A percentile compares a stretch with the other conserved stretches of the same genome.
Evolutionary conservation across 169 alveolate species (phyloP).

Genomic region (Plasmodium yoelii): DNA sequence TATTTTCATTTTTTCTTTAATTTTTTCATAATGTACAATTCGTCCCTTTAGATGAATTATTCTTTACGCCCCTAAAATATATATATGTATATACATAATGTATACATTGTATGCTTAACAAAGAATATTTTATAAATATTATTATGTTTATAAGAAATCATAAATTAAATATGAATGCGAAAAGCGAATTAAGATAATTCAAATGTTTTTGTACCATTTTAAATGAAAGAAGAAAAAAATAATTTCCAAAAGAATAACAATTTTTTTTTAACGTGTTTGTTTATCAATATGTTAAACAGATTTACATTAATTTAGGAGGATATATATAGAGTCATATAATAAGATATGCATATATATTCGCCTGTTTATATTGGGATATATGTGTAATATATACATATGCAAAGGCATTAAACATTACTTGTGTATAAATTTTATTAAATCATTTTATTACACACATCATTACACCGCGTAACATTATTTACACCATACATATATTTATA

Average conservation of each 20-base stretch:
- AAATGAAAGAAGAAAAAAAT: not conserved
- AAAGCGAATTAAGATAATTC: too few species aligned
- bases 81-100: not conserved
- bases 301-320: not conserved
- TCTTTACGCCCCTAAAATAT: not conserved
- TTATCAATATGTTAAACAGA: not conserved
- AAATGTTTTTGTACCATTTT: not conserved
- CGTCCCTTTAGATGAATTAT: not conserved
- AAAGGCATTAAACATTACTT: conserved; percentile 1
- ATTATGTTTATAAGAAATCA: not conserved
- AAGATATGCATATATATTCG: not conserved
- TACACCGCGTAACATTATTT: too few species aligned
- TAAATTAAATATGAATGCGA: not conserved
- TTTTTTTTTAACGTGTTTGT: not conserved
- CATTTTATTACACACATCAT: too few species aligned
- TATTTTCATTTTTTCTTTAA: conserved; percentile 5
- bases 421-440: not conserved
- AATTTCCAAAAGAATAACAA: not conserved
- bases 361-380: not conserved
- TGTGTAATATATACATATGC: conserved; percentile 2
- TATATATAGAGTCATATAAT: not conserved
- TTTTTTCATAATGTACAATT: not conserved
- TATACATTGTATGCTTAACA: too few species aligned
- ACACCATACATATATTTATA: not conserved
- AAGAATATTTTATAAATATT: not conserved